Evolutionary conservation across 257 asterid species (phyloP).

Genomic region (Anisodus acutangulus): DNA sequence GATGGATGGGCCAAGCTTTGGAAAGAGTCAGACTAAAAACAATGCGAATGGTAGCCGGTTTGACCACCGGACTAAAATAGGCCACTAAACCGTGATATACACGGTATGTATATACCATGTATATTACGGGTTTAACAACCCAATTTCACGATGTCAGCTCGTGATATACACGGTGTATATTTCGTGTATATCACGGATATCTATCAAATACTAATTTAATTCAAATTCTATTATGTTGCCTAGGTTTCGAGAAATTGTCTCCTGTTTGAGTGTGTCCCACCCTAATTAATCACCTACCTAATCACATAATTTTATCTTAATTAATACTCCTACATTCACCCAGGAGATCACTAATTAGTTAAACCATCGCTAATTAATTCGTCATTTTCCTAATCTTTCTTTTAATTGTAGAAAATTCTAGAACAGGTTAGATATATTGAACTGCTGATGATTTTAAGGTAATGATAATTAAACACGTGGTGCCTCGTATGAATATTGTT

Average conservation of each 20-base stretch:
- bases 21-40: too few species aligned
- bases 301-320: slow-evolving; percentile 32
- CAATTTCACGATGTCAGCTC: too few species aligned
- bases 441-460: neutral
- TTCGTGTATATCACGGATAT: too few species aligned
- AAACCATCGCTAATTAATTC: neutral
- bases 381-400: neutral
- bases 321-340: neutral
- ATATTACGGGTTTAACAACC: too few species aligned
- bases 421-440: too few species aligned
- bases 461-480: slow-evolving; percentile 1
- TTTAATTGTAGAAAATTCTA: slow-evolving; percentile 20
- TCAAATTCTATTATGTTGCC: neutral
- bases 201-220: neutral
- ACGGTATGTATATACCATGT: too few species aligned
- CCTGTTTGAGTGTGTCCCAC: neutral
- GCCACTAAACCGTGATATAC: too few species aligned
- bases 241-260: slow-evolving; percentile 37
- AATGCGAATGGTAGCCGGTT: too few species aligned
- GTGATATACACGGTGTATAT: too few species aligned
- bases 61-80: too few species aligned
- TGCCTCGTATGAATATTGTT: neutral
- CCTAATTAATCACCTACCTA: slow-evolving; percentile 41
- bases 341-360: neutral
- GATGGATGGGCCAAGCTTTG: too few species aligned